Percentiles rank a stretch among this genome's conserved stretches.
Evolutionary conservation across 306 rosid genomes (phyloP).

Genomic region (Alnus glutinosa): DNA sequence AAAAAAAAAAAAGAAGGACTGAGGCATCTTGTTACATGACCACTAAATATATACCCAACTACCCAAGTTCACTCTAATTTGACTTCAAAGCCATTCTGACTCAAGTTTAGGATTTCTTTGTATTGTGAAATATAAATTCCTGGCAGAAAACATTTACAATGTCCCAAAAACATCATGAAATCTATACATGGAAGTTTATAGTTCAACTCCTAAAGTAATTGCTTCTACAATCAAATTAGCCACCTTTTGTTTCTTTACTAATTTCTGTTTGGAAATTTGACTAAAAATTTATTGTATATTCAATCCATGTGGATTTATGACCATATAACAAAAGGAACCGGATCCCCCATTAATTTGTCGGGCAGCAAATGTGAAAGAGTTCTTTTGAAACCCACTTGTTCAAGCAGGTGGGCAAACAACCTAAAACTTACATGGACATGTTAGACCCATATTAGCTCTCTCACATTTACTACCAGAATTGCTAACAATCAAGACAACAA

Average conservation of each 20-base stretch:
- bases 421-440: no score
- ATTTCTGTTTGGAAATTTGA: neutral
- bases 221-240: neutral
- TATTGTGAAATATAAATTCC: neutral
- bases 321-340: neutral
- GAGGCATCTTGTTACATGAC: neutral
- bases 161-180: neutral
- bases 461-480: no score
- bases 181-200: neutral
- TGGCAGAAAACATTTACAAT: neutral
- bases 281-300: neutral
- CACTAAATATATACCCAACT: neutral
- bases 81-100: neutral
- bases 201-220: neutral
- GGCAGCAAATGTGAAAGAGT: no score
- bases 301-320: neutral
- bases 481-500: no score
- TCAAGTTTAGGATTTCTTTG: neutral
- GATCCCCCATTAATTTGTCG: no score
- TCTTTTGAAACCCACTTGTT: no score
- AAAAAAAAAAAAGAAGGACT: no score
- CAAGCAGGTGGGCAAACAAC: no score
- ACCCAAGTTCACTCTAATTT: neutral
- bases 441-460: no score
- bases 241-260: no score